Base-by-base conservation (phyloP, 306 rosid species). In the Rosa rugosa region DNA sequence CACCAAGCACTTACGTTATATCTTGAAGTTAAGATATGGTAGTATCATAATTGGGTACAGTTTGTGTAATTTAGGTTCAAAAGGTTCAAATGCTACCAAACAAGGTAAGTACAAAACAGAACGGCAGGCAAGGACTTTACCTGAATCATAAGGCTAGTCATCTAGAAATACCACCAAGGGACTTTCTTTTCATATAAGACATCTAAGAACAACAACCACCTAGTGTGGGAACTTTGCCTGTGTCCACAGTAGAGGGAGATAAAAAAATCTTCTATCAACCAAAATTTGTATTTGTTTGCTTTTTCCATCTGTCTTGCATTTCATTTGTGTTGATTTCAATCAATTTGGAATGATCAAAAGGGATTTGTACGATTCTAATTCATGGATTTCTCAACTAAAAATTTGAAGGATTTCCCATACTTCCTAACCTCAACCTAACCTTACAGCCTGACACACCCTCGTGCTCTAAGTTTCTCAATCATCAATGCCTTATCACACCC, bases 51-150 rank as follows among this genome's bases (percentile, higher is more conserved):
- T 23, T 10, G 2, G 77, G 36, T 56, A 11, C 11, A 13, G 23
- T 17, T 49, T 25, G 16, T 6, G 6, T 46, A 16, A 17, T 51
- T 51, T 73, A 20, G 65, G 56, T 53, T 57, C 68, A 40, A 73
- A 41, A 20, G 65, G 56, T 53, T 57, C 68, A 40, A 73, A 41
- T 40, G 76, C 38, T 11, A 72, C 34, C 63, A 53, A 71, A 51
- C 34, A 72, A 51, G n/a, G 46, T 8, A 34, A 18, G 64, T 17
- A 17, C 18, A 53, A 18, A 2, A 47, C 54, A 18, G 60, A 54
- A 54, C 8, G 11, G 25, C 60, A 18, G 12, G 13, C 27, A n/a
- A n/a, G 27, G 27, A 1, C 41, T 60, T 25, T 23, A 23, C 36
- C 65, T 59, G 38, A 25, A 59, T 22, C 65, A 59, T 23, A 17